Conservation (phyloP, 768 basidiomycete genomes). For the Trametes maxima region DNA sequence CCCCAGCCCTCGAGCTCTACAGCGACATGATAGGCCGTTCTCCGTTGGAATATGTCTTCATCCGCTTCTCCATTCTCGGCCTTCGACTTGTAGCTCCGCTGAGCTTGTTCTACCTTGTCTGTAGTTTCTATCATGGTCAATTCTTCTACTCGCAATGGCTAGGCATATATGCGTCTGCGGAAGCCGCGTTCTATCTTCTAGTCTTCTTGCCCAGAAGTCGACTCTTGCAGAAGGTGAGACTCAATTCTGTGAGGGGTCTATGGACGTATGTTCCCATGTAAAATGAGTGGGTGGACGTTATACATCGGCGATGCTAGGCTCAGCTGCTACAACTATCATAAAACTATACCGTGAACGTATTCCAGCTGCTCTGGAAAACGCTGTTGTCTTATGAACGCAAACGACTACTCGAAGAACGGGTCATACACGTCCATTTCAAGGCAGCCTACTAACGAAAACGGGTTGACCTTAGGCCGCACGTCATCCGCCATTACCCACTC, state of each 20-base stretch:
- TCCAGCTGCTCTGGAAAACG: neutral
- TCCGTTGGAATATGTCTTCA: slow-evolving; percentile 55
- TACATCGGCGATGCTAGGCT: too few relatives aligned
- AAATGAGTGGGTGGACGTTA: too few relatives aligned
- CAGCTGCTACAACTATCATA: too few relatives aligned
- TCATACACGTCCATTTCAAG: neutral
- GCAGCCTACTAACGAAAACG: neutral
- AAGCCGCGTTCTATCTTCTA: slow-evolving; percentile 51
- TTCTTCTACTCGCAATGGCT: slow-evolving; percentile 36
- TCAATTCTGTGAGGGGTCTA: neutral
- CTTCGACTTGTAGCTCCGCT: slow-evolving; percentile 54
- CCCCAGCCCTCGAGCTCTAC: neutral
- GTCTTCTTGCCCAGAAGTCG: slow-evolving; percentile 51
- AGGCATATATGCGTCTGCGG: slow-evolving; percentile 41
- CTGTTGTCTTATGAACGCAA: neutral
- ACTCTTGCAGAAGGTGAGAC: slow-evolving; percentile 52
- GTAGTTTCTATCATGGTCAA: slow-evolving; percentile 29
- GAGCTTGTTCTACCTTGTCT: slow-evolving; percentile 43
- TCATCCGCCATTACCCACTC: slow-evolving; percentile 42
- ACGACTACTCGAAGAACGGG: neutral
- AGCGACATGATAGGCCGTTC: slow-evolving; percentile 35
- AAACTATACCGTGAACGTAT: too few relatives aligned
- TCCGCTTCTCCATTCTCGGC: slow-evolving; percentile 45
- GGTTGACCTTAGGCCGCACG: slow-evolving; percentile 27
- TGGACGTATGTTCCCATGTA: neutral